Evolutionary conservation across 805 yeast species (phyloP).

Genomic region (Wickerhamomyces chaumierensis): DNA sequence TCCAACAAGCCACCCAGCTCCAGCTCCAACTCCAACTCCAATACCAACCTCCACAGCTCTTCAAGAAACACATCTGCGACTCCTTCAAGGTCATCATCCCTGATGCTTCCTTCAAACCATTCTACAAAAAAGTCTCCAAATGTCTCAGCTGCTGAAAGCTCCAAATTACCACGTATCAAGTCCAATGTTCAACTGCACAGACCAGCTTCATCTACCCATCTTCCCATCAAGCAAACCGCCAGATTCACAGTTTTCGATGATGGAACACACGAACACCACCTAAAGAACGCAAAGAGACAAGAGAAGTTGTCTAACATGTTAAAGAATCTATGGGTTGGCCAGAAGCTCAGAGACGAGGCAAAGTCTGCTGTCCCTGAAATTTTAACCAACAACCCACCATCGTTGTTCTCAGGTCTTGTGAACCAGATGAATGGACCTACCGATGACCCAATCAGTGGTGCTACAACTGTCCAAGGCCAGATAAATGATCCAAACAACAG

Average conservation of each 20-base stretch:
- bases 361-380: conserved; percentile 65
- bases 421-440: conserved; percentile 41
- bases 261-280: conserved; percentile 72
- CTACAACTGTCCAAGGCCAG: conserved; percentile 17
- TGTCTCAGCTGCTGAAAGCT: conserved; percentile 1
- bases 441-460: conserved; percentile 27
- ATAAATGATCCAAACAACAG: conserved; percentile 1
- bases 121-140: conserved; percentile 10
- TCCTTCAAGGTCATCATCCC: conserved; percentile 6
- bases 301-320: conserved; percentile 68
- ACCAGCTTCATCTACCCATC: conserved; percentile 11
- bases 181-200: conserved; percentile 11
- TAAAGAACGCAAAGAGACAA: conserved; percentile 66
- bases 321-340: conserved; percentile 66
- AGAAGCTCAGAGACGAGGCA: conserved; percentile 59
- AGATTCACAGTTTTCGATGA: conserved; percentile 50
- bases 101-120: conserved; percentile 7
- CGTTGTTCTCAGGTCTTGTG: conserved; percentile 57
- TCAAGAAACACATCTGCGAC: conserved; percentile 2
- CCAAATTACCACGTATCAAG: conserved; percentile 4
- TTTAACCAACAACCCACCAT: conserved; percentile 48
- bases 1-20: too few species aligned
- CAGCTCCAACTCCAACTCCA: conserved; percentile 5
- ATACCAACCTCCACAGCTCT: neutral
- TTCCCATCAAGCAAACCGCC: neutral